phyloP scores from a whole-genome alignment of 805 yeast species.

The Saturnispora diversa region DNA sequence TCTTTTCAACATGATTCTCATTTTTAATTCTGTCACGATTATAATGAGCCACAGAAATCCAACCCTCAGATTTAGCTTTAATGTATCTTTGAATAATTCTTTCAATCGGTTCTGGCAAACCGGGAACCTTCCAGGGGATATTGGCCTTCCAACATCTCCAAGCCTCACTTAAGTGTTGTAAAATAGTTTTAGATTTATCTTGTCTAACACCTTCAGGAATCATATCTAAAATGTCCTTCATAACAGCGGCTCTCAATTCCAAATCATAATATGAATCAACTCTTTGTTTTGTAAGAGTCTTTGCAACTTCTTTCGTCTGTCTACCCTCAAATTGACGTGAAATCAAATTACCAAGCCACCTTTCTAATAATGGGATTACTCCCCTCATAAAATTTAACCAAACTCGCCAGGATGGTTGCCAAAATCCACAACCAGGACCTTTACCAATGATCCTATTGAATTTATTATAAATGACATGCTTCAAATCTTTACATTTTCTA shows the following conservation, averaged over 20 bases:
- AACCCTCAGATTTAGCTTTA: slow-evolving; percentile 92
- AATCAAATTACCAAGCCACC: slow-evolving; percentile 89
- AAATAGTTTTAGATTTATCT: slow-evolving; percentile 73
- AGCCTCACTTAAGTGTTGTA: slow-evolving; percentile 94
- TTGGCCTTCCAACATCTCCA: slow-evolving; percentile 99
- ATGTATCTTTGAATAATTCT: slow-evolving; percentile 81
- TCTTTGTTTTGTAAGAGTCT: slow-evolving; percentile 91
- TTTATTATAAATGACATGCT: slow-evolving; percentile 80
- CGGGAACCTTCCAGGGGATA: slow-evolving; percentile 96
- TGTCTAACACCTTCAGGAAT: slow-evolving; percentile 91
- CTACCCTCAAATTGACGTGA: slow-evolving; percentile 96
- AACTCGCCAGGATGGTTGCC: slow-evolving; percentile 99
- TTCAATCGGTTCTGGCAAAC: slow-evolving; percentile 85
- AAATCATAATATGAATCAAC: slow-evolving; percentile 91
- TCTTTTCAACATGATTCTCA: slow-evolving; percentile 91
- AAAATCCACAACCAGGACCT: slow-evolving; percentile 98
- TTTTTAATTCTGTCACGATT: slow-evolving; percentile 81
- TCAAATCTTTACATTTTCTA: slow-evolving; percentile 88
- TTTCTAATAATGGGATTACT: slow-evolving; percentile 77
- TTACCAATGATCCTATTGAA: slow-evolving; percentile 86
- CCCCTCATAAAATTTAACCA: slow-evolving; percentile 94
- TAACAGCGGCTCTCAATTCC: slow-evolving; percentile 86
- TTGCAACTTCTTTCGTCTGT: slow-evolving; percentile 81
- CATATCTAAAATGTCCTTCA: slow-evolving; percentile 95
- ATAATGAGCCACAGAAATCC: slow-evolving; percentile 89